Conservation (phyloP, 768 basidiomycete genomes). For the Chalciporus pseudorubinellus region DNA sequence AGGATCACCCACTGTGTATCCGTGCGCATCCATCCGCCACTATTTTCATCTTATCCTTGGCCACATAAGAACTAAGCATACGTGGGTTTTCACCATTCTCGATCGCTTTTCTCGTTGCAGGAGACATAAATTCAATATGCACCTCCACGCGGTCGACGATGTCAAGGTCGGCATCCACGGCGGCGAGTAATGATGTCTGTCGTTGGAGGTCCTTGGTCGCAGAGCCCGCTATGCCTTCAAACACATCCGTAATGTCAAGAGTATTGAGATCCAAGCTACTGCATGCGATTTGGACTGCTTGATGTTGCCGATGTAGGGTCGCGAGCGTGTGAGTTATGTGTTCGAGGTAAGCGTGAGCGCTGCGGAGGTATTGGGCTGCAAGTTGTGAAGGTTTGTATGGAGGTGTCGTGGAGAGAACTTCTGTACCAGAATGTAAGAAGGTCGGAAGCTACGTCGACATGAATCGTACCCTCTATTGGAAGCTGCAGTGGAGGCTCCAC, state of each 20-base stretch:
- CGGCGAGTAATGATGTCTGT: constrained; percentile 60
- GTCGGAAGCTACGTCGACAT: not conserved
- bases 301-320: constrained; percentile 62
- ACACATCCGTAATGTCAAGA: constrained; percentile 67
- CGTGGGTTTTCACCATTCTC: constrained; percentile 67
- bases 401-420: constrained; percentile 64
- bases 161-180: constrained; percentile 69
- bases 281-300: constrained; percentile 72
- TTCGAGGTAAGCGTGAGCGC: constrained; percentile 64
- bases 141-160: constrained; percentile 65
- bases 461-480: constrained; percentile 61
- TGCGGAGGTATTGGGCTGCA: constrained; percentile 62
- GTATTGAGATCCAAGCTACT: constrained; percentile 69
- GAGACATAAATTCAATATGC: constrained; percentile 74
- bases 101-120: constrained; percentile 62
- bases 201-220: constrained; percentile 64
- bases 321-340: constrained; percentile 49
- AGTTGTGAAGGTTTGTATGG: constrained; percentile 67
- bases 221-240: constrained; percentile 55
- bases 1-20: constrained; percentile 56
- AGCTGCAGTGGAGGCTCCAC: constrained; percentile 63
- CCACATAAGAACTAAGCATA: constrained; percentile 79
- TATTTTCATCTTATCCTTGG: constrained; percentile 72
- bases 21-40: constrained; percentile 70
- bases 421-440: constrained; percentile 31